Evolutionary conservation across 257 asterid species (phyloP), one percentile per base, ranked within the genome.

Genomic region (Salvia splendens): DNA sequence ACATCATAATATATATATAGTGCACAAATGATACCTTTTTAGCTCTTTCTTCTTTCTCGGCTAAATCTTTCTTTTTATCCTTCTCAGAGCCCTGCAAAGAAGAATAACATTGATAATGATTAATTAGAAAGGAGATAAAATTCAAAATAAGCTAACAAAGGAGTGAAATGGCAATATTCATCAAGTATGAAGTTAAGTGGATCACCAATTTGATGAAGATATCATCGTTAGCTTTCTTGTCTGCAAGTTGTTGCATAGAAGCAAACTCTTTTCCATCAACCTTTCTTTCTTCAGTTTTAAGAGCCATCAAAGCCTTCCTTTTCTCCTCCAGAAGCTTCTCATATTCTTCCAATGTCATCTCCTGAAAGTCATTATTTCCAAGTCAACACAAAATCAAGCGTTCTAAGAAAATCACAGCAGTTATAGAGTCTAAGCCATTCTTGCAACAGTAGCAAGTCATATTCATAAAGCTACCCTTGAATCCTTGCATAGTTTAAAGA

Each of bases 261-360:
- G 74, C 89, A 76, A 91, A 91, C 73, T 64, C 96, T 73, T 82
- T 83, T n/a, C 57, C 69, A 61, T 91, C 96, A 53, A 91, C 92
- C 78, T 89, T 91, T 87, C 96, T 86, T 71, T 75, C 89, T 79
- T 91, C 90, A 33, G 87, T 61, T 65, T 82, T 89, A 53, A 73
- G 84, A 67, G 84, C 78, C 58, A 69, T 84, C 81, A 89, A 73
- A 56, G 89, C 85, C 84, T 91, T 86, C 74, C 93, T 80, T 78
- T 86, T 88, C 78, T 85, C 97, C 75, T 87, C 95, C 51, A 81
- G 85, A 77, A 91, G 76, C 82, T 85, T 91, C 81, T 87, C 95
- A 48, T 89, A 89, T 80, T 91, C 98, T 76, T 89, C 96, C 59
- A 91, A 85, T 9, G 96, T 91, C 98, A 91, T 91, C 80, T 89